These are phyloP conservation scores for Mycena chlorophos DNA, from an alignment of 768 basidiomycete species.

Conservation along the genomic window DNA sequence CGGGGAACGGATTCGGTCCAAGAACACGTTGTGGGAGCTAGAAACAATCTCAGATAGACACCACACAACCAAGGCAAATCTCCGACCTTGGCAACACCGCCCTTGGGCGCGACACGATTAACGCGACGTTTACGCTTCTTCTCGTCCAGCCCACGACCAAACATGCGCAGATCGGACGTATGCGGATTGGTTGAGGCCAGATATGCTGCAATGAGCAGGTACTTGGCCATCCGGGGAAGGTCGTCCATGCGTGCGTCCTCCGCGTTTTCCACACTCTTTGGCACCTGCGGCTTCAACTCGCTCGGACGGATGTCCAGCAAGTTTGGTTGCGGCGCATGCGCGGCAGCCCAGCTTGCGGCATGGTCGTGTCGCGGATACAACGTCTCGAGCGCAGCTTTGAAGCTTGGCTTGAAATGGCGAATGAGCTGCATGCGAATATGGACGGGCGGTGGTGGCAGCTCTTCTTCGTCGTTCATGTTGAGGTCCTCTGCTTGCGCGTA, in stretches of 20 bases:
- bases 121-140: slow-evolving; percentile 54
- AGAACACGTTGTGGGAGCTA: slow-evolving; percentile 76
- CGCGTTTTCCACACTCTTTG: slow-evolving; percentile 24
- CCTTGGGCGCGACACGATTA: slow-evolving; percentile 34
- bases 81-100: slow-evolving; percentile 48
- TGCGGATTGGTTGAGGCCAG: slow-evolving; percentile 84
- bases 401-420: slow-evolving; percentile 60
- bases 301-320: slow-evolving; percentile 35
- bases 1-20: slow-evolving; percentile 74
- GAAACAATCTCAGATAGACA: background rate
- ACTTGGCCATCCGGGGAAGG: slow-evolving; percentile 71
- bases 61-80: background rate
- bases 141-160: slow-evolving; percentile 73
- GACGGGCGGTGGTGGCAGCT: slow-evolving; percentile 42
- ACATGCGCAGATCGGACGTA: slow-evolving; percentile 79
- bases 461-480: slow-evolving; percentile 21
- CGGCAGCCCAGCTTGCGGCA: slow-evolving; percentile 60
- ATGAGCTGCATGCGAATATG: slow-evolving; percentile 67
- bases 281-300: slow-evolving; percentile 19
- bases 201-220: slow-evolving; percentile 73
- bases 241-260: slow-evolving; percentile 31
- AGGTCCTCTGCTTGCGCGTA: slow-evolving; percentile 27
- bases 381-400: slow-evolving; percentile 61
- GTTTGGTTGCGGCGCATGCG: slow-evolving; percentile 48
- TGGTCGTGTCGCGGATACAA: slow-evolving; percentile 70